Evolutionary conservation across 2,329 filamentous ascomycete genomes (phyloP), one percentile per base, ranked within the genome.

Genomic region (Emergomyces pasteurianus): DNA sequence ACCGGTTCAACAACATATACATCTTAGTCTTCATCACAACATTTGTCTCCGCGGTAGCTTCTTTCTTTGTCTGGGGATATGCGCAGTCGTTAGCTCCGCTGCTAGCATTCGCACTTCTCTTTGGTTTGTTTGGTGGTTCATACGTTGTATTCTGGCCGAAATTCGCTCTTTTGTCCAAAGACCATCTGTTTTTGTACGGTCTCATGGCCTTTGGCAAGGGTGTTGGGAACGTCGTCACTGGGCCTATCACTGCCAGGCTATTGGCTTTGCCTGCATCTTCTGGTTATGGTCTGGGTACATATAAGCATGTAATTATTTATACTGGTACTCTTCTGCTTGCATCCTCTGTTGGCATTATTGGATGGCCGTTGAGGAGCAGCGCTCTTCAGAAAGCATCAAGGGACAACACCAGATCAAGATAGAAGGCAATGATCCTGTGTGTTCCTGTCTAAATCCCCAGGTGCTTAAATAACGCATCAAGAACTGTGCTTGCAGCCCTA

Each of bases 181-280:
- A 58, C 38, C 57, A 58, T 58, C 31, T 58, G 7, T 50, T 58
- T 50, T 49, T 38, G 43, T 58, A 58, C 31, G 42, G 57, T 26
- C 57, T 58, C 18, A 58, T 58, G 57, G 49, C 57, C 10, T 58
- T 50, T 58, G 57, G 57, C 28, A 58, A 50, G 16, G 57, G 57
- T 36, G 57, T 58, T 58, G 57, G 57, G 31, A 58, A 58, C 28
- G 26, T 58, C 49, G 28, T 28, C 10, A 58, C 57, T 36, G 57
- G 57, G 0, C 43, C 57, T 21, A 58, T 58, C 6, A 50, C 57
- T 28, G 57, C 28, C 26, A 58, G 28, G 50, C n/a, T 58, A 7
- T 38, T 58, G 43, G 18, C 26, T 58, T 12, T 18, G 42, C 28
- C 58, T 40, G 31, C 21, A 38, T 50, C 43, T 21, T 43, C 58